Evolutionary conservation across 768 basidiomycete species (phyloP), one percentile per base, ranked within the genome.

Genomic region (Floccularia luteovirens): DNA sequence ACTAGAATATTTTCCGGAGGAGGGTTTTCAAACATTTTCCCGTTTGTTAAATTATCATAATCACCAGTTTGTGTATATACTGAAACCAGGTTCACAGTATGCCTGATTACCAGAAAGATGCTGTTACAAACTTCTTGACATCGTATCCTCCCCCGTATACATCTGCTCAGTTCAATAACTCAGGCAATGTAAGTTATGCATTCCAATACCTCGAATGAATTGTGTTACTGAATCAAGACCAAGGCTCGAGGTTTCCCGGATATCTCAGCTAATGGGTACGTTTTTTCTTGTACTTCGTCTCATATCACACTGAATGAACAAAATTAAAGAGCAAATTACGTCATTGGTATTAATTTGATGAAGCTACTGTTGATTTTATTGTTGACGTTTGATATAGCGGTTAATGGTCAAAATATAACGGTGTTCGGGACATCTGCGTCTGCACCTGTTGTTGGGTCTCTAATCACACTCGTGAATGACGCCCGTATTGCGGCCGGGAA

Each of bases 381-480:
- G n/a, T n/a, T n/a, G n/a, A n/a, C n/a, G n/a, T n/a, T n/a, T n/a
- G n/a, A n/a, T n/a, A n/a, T n/a, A n/a, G n/a, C n/a, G n/a, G n/a
- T n/a, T n/a, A n/a, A n/a, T n/a, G n/a, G n/a, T n/a, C n/a, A n/a
- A n/a, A n/a, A n/a, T n/a, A n/a, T n/a, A n/a, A n/a, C 54, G 1
- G 61, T 72, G 1, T 72, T 64, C 28, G 75, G 76, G 11, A 76
- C 75, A 2, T 74, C 71, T 1, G 70, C 69, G 0, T 54, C 73
- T 1, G 40, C 73, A 1, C 75, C 75, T 0, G 70, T 72, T 4
- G 59, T 73, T 2, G 75, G 65, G 5, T 61, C 70, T 2, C 66
- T 77, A 20, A 57, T 77, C 32, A 59, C 75, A 2, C 55, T 75
- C 53, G 54, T 77, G 28, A 77, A 77, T 41, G 76, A 77, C 46